These are phyloP conservation scores for Mangifera indica DNA, from an alignment of 345 rosid species.

Conservation along the genomic window DNA sequence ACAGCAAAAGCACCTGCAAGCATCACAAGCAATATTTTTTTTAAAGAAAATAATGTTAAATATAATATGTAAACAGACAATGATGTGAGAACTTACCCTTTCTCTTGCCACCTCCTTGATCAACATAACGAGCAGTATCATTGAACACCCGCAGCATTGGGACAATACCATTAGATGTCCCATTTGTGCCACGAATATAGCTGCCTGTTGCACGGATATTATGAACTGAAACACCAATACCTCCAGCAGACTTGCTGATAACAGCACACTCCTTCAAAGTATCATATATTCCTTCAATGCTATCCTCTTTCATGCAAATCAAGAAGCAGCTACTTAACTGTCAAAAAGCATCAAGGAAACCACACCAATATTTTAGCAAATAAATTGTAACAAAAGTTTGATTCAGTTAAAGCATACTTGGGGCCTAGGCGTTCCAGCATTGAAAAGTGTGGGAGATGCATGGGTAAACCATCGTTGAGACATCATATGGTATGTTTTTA, in stretches of 20 bases:
- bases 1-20: constrained; percentile 80
- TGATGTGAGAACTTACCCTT: constrained; percentile 45
- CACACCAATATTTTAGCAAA: not conserved
- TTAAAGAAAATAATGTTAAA: not conserved
- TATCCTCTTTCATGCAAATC: constrained; percentile 90
- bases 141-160: constrained; percentile 81
- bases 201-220: constrained; percentile 82
- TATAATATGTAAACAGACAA: not conserved
- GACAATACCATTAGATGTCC: constrained; percentile 79
- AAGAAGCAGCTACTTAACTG: constrained; percentile 93
- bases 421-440: constrained; percentile 89
- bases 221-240: constrained; percentile 86
- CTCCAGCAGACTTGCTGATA: constrained; percentile 93
- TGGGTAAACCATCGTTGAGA: constrained; percentile 96
- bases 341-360: constrained; percentile 12
- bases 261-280: constrained; percentile 93
- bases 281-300: constrained; percentile 92
- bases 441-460: constrained; percentile 94
- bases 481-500: constrained; percentile 86
- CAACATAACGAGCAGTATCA: constrained; percentile 88
- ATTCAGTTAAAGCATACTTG: constrained; percentile 42
- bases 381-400: not conserved
- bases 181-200: constrained; percentile 76
- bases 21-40: not conserved
- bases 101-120: constrained; percentile 89